These are phyloP conservation scores for Fusarium newnesense DNA, from an alignment of 2,329 filamentous ascomycete genomes.

Conservation along the genomic window DNA sequence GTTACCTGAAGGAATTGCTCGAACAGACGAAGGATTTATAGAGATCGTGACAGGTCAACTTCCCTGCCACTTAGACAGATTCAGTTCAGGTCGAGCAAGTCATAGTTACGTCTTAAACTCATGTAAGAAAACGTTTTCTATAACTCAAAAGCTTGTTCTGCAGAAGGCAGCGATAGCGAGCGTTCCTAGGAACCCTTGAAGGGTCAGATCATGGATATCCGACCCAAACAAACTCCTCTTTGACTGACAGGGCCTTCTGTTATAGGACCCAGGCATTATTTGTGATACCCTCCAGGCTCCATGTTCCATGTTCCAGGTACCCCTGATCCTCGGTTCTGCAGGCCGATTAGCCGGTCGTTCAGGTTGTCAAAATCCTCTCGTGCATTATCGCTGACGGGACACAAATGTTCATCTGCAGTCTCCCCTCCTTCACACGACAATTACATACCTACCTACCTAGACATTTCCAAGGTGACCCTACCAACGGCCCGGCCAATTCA, in stretches of 20 bases:
- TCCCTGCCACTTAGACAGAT: constrained; percentile 10
- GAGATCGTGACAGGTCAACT: neutral
- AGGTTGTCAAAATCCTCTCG: neutral
- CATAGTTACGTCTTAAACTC: neutral
- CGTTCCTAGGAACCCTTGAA: neutral
- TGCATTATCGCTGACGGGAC: neutral
- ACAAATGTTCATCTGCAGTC: neutral
- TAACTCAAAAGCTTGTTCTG: constrained; percentile 1
- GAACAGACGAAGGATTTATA: constrained; percentile 28
- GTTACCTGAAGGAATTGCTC: neutral
- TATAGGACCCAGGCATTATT: neutral
- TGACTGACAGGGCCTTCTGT: neutral
- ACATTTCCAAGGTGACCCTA: neutral
- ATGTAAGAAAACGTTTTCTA: neutral
- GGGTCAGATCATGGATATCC: constrained; percentile 20
- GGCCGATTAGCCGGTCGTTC: neutral
- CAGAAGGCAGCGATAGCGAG: neutral
- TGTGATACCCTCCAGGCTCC: constrained; percentile 1
- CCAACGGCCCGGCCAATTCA: neutral
- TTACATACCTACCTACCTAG: neutral
- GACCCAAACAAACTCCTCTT: neutral
- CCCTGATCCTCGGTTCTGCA: constrained; percentile 6
- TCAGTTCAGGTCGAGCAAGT: neutral
- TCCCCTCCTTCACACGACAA: neutral
- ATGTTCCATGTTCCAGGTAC: neutral